Percentiles rank a stretch among this genome's conserved stretches.
Evolutionary conservation across 1,284 basidiomycete genomes (phyloP).

Genomic region (Cutaneotrichosporon cutaneum): DNA sequence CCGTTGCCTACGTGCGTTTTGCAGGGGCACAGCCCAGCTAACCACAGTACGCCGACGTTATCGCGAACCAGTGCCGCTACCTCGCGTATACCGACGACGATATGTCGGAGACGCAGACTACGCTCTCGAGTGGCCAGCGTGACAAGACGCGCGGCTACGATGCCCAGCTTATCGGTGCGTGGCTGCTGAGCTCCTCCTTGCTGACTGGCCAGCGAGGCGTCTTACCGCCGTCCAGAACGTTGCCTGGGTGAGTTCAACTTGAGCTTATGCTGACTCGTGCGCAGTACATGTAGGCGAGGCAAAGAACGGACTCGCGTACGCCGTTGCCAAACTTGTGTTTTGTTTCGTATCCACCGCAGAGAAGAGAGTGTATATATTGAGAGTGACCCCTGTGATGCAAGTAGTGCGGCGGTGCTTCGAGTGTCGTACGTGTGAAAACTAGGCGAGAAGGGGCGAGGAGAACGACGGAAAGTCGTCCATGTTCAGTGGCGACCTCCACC

Average conservation of each 20-base stretch:
- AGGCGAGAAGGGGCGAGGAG: too few relatives aligned
- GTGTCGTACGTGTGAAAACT: too few relatives aligned
- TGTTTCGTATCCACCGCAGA: background rate
- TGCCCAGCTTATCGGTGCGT: conserved; percentile 14
- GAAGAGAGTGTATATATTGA: too few relatives aligned
- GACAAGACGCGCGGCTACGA: conserved; percentile 8
- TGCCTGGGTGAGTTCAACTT: conserved; percentile 10
- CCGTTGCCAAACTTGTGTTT: background rate
- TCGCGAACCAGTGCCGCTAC: conserved; percentile 51
- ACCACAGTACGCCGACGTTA: conserved; percentile 36
- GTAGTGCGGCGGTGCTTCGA: too few relatives aligned
- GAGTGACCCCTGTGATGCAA: too few relatives aligned
- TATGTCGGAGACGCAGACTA: conserved; percentile 6
- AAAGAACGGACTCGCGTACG: background rate
- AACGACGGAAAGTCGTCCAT: too few relatives aligned
- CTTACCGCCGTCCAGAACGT: conserved; percentile 3
- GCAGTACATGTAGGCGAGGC: conserved; percentile 9
- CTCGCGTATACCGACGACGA: conserved; percentile 48
- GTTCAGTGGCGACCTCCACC: too few relatives aligned
- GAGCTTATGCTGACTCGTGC: background rate
- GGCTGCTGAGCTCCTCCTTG: background rate
- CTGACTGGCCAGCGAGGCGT: conserved; percentile 6
- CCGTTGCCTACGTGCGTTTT: conserved; percentile 46
- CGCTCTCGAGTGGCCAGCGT: conserved; percentile 9
- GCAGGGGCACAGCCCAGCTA: background rate